phyloP scores from a whole-genome alignment of 73 alveolate genomes.

The Paramecium primaurelia region DNA sequence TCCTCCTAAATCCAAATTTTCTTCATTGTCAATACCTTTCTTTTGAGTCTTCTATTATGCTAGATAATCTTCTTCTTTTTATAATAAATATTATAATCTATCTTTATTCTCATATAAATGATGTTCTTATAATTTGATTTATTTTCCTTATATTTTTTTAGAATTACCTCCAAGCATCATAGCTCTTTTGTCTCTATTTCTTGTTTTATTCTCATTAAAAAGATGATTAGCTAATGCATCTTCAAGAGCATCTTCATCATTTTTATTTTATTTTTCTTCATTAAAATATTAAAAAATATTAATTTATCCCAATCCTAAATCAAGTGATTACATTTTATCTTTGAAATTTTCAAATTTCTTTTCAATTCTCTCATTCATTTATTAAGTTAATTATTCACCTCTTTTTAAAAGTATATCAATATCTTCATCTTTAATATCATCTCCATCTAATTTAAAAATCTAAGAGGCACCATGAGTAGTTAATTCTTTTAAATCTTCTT shows the following conservation, averaged over 20 bases:
- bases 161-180: conserved; percentile 51
- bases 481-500: conserved; percentile 96
- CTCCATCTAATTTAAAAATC: conserved; percentile 79
- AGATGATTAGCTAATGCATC: conserved; percentile 56
- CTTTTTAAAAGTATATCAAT: conserved; percentile 83
- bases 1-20: conserved; percentile 57
- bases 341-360: conserved; percentile 62
- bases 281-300: conserved; percentile 92
- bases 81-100: conserved; percentile 70
- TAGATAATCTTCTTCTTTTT: conserved; percentile 71
- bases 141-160: conserved; percentile 67
- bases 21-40: conserved; percentile 28
- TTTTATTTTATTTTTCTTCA: conserved; percentile 79
- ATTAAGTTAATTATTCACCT: conserved; percentile 87
- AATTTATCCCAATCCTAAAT: conserved; percentile 58
- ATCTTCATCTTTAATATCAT: conserved; percentile 88
- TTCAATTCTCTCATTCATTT: conserved; percentile 64
- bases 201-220: conserved; percentile 34
- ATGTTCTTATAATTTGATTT: conserved; percentile 72
- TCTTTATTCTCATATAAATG: conserved; percentile 74
- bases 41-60: background rate
- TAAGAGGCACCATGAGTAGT: conserved; percentile 97
- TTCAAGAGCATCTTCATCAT: conserved; percentile 76
- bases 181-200: conserved; percentile 71
- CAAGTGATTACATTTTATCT: conserved; percentile 72